phyloP scores from a whole-genome alignment of 441 rosid species.

The Gossypium gossypioides region DNA sequence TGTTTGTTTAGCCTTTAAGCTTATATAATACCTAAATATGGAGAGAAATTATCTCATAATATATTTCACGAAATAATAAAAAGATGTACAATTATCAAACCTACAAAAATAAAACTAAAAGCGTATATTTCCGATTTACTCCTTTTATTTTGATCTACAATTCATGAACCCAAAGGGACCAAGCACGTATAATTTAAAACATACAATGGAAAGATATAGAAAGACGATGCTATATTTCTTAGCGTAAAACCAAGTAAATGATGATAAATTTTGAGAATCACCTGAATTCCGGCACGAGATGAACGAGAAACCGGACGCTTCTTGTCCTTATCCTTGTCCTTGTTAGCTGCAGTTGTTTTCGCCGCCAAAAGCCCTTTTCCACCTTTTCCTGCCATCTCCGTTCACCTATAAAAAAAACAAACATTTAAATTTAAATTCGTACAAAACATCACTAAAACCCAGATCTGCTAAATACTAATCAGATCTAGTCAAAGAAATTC shows the following conservation, averaged over 20 bases:
- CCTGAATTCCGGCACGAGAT: slow-evolving; percentile 94
- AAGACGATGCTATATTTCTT: background rate
- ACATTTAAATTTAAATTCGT: background rate
- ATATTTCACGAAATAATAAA: background rate
- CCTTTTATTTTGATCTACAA: background rate
- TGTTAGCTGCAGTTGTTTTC: slow-evolving; percentile 66
- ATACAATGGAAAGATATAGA: background rate
- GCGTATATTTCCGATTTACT: background rate
- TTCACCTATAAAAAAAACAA: background rate
- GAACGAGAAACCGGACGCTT: slow-evolving; percentile 76
- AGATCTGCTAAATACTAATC: background rate
- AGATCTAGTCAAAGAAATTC: background rate
- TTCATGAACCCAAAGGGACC: background rate
- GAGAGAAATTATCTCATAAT: background rate
- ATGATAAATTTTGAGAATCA: background rate
- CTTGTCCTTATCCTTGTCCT: slow-evolving; percentile 69
- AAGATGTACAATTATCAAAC: background rate
- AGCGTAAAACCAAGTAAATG: background rate
- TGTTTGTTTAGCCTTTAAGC: background rate
- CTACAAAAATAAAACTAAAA: background rate
- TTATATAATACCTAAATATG: background rate
- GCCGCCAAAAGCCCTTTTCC: slow-evolving; percentile 85
- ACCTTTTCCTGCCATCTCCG: slow-evolving; percentile 83
- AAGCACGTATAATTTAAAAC: background rate
- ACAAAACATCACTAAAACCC: background rate